Evolutionary conservation across 2,329 filamentous ascomycete genomes (phyloP).

Genomic region (Colletotrichum sp.): DNA sequence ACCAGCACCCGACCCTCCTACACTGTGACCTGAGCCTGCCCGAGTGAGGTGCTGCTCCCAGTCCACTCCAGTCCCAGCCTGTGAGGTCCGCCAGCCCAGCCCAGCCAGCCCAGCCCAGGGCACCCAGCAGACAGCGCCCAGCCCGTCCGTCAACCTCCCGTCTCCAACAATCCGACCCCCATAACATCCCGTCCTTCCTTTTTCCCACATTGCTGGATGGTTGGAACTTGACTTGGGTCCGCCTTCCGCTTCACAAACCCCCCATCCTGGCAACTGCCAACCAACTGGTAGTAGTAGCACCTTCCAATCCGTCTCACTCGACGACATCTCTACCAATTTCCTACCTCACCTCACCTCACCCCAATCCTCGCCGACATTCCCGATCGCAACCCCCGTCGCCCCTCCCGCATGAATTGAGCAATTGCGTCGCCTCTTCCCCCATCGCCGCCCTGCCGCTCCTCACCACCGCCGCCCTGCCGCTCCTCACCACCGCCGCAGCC

Average conservation of each 20-base stretch:
- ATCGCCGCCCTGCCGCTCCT: not conserved
- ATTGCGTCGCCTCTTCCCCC: not conserved
- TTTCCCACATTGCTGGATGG: constrained; percentile 1
- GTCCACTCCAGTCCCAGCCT: not conserved
- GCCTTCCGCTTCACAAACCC: not conserved
- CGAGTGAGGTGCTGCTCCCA: not conserved
- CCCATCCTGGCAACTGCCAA: constrained; percentile 18
- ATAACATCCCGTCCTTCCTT: not conserved
- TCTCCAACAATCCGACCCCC: not conserved
- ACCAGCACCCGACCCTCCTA: not conserved
- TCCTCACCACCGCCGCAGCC: not conserved
- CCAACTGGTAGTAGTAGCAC: constrained; percentile 18
- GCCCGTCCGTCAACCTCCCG: constrained; percentile 10
- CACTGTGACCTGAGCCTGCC: not conserved
- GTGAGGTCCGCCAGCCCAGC: not conserved
- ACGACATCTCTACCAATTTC: not conserved
- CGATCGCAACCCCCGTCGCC: not conserved
- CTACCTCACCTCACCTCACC: not conserved
- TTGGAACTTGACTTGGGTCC: not conserved
- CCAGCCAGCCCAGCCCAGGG: not conserved
- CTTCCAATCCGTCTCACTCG: constrained; percentile 17
- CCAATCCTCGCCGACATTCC: not conserved
- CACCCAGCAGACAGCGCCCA: not conserved
- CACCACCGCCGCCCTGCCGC: not conserved
- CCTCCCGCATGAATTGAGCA: constrained; percentile 14